Evolutionary conservation across 768 basidiomycete species (phyloP).

Genomic region (Mycena venus): DNA sequence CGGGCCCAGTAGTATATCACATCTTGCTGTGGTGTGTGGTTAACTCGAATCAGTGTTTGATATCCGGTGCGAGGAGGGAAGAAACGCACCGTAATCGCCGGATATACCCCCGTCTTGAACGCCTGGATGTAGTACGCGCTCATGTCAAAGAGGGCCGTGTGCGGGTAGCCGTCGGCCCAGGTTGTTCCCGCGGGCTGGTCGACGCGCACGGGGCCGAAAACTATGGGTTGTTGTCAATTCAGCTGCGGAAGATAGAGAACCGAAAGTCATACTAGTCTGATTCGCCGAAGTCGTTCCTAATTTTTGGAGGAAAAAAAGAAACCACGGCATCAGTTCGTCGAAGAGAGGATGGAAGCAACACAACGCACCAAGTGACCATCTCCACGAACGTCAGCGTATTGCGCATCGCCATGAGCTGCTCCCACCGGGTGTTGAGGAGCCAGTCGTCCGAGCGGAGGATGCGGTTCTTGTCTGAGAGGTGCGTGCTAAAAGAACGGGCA

Average conservation of each 20-base stretch:
- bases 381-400: slow-evolving; percentile 69
- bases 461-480: slow-evolving; percentile 74
- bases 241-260: neutral
- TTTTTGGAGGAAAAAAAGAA: no score
- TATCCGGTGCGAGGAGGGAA: no score
- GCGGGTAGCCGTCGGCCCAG: slow-evolving; percentile 59
- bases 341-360: no score
- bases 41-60: no score
- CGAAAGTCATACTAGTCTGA: slow-evolving; percentile 77
- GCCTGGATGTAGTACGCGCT: slow-evolving; percentile 75
- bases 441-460: slow-evolving; percentile 77
- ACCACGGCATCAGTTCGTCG: no score
- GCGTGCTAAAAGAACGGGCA: no score
- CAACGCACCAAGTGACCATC: slow-evolving; percentile 73
- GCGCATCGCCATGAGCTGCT: slow-evolving; percentile 72
- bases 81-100: slow-evolving; percentile 65
- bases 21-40: slow-evolving; percentile 54
- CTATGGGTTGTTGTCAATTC: no score
- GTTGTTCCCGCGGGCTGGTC: slow-evolving; percentile 59
- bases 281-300: slow-evolving; percentile 87
- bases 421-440: slow-evolving; percentile 79
- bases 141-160: slow-evolving; percentile 72
- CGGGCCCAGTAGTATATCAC: slow-evolving; percentile 73
- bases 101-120: slow-evolving; percentile 76
- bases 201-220: slow-evolving; percentile 71